These are phyloP conservation scores for Cajanus cajan DNA, from an alignment of 306 rosid genomes.

Conservation along the genomic window DNA sequence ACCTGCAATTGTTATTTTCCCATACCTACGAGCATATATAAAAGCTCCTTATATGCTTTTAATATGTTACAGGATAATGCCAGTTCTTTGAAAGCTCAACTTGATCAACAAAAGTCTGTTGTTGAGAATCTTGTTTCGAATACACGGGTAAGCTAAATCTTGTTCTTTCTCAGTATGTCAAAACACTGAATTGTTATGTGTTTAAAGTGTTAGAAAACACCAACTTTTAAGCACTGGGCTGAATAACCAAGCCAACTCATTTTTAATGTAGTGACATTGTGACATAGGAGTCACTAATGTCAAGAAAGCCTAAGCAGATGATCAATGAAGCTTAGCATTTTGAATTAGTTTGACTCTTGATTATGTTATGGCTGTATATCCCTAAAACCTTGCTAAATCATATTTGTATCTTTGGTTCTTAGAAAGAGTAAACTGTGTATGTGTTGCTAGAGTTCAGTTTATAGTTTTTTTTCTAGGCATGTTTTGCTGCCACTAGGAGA, in stretches of 20 bases:
- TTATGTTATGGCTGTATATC: not conserved
- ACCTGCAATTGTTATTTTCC: conserved; percentile 16
- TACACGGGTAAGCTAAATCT: conserved; percentile 63
- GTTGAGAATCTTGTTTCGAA: conserved; percentile 94
- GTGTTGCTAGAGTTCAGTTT: conserved; percentile 13
- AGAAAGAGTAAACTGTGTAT: not conserved
- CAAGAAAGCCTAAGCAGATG: not conserved
- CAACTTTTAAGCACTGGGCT: not conserved
- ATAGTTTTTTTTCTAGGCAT: not conserved
- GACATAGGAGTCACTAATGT: not conserved
- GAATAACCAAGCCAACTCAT: conserved; percentile 14
- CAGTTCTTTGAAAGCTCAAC: conserved; percentile 80
- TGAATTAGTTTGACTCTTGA: conserved; percentile 16
- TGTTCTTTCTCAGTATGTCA: not conserved
- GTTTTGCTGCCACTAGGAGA: not conserved
- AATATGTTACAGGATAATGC: conserved; percentile 83
- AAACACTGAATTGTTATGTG: not conserved
- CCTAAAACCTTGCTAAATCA: conserved; percentile 3
- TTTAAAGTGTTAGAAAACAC: not conserved
- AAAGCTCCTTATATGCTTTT: conserved; percentile 21
- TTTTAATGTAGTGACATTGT: conserved; percentile 14
- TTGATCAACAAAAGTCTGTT: conserved; percentile 92
- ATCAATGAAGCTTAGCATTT: not conserved
- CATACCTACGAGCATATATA: conserved; percentile 2
- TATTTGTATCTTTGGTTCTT: not conserved